Conservation (phyloP, 208 protist genomes). For the Leishmania guyanensis region DNA sequence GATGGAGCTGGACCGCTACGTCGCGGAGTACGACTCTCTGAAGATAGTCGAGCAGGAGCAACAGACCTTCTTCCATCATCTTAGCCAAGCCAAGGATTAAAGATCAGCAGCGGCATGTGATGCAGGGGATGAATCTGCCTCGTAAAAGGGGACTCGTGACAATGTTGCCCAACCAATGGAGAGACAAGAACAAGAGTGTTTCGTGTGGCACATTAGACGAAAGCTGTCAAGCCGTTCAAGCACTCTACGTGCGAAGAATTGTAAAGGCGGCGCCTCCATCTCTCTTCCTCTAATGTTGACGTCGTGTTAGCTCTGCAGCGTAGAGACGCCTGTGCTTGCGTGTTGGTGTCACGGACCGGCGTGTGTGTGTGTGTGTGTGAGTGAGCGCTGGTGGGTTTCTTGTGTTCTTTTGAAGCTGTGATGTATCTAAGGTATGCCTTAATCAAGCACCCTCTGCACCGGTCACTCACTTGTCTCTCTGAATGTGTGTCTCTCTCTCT, state of each 20-base stretch:
- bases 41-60: slow-evolving; percentile 85
- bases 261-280: background rate
- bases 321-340: background rate
- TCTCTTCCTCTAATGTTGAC: background rate
- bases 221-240: background rate
- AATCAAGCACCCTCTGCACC: background rate
- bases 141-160: background rate
- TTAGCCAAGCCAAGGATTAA: slow-evolving; percentile 72
- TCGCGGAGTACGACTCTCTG: slow-evolving; percentile 86
- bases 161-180: background rate
- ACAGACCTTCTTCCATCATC: slow-evolving; percentile 72
- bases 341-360: background rate
- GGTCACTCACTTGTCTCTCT: background rate
- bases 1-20: slow-evolving; percentile 89
- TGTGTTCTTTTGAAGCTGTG: background rate
- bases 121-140: background rate
- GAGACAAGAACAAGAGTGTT: background rate
- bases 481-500: background rate
- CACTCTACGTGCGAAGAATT: background rate
- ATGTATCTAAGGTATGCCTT: background rate
- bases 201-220: background rate
- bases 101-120: background rate
- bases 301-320: background rate
- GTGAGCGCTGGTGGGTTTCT: background rate
- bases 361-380: background rate